phyloP scores from a whole-genome alignment of 2,329 filamentous ascomycete genomes.

The Cercospora sesami region DNA sequence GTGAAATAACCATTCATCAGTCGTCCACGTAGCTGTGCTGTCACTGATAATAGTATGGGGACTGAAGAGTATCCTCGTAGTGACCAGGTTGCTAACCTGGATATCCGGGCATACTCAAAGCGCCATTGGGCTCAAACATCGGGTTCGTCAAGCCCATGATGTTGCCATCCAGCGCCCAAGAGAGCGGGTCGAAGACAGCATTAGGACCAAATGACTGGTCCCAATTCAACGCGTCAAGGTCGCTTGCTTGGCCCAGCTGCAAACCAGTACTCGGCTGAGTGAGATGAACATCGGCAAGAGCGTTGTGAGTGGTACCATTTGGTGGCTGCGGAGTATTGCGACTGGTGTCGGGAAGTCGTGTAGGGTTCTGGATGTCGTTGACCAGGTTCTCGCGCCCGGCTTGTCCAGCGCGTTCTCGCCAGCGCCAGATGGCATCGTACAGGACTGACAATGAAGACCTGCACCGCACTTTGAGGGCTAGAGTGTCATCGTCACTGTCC shows the following conservation, averaged over 20 bases:
- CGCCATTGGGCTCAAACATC: slow-evolving; percentile 23
- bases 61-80: not conserved
- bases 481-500: slow-evolving; percentile 55
- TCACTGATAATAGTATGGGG: not conserved
- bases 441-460: slow-evolving; percentile 83
- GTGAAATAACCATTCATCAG: not conserved
- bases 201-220: slow-evolving; percentile 53
- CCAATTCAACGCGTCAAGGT: slow-evolving; percentile 34
- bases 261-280: slow-evolving; percentile 20
- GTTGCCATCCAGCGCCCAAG: slow-evolving; percentile 88
- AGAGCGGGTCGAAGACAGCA: slow-evolving; percentile 87
- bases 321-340: slow-evolving; percentile 34
- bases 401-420: slow-evolving; percentile 70
- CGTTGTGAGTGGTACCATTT: slow-evolving; percentile 11
- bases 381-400: slow-evolving; percentile 50
- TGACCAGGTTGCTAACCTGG: slow-evolving; percentile 12
- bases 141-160: slow-evolving; percentile 43
- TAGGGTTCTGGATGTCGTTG: slow-evolving; percentile 77
- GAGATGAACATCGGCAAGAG: slow-evolving; percentile 21
- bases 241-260: slow-evolving; percentile 21
- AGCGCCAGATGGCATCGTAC: slow-evolving; percentile 82
- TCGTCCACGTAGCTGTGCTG: not conserved
- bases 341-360: slow-evolving; percentile 42
- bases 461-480: slow-evolving; percentile 79
- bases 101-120: slow-evolving; percentile 11